phyloP scores from a whole-genome alignment of 2,329 filamentous ascomycete genomes.

The Celoporthe dispersa region DNA sequence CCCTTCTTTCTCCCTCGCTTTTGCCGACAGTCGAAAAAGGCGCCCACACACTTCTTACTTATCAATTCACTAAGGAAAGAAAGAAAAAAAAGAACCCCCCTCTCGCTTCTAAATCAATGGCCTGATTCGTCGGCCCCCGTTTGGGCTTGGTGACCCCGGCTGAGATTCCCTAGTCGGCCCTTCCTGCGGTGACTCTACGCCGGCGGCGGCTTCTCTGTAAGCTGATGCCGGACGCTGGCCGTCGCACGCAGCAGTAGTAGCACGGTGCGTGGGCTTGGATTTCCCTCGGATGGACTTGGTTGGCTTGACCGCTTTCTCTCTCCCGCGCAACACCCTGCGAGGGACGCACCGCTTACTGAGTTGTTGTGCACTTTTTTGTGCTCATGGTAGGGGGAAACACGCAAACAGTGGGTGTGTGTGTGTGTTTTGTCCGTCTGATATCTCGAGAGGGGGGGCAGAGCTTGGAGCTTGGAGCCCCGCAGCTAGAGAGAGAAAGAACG shows the following conservation, averaged over 20 bases:
- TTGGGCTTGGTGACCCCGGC: conserved; percentile 3
- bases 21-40: too few relatives aligned
- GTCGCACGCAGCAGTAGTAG: neutral
- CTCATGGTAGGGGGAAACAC: neutral
- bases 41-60: neutral
- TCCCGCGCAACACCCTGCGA: neutral
- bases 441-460: neutral
- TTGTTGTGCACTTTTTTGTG: too few relatives aligned
- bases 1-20: neutral
- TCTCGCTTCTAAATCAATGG: neutral
- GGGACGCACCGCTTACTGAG: too few relatives aligned
- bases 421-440: conserved; percentile 9
- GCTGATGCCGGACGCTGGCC: conserved; percentile 16
- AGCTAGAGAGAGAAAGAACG: neutral
- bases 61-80: too few relatives aligned
- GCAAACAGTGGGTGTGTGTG: neutral
- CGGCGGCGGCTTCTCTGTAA: conserved; percentile 15
- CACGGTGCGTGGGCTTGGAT: neutral
- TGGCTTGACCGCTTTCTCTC: neutral
- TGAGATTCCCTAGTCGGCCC: conserved; percentile 14
- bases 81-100: too few relatives aligned
- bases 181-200: conserved; percentile 13
- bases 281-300: neutral
- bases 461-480: conserved; percentile 1
- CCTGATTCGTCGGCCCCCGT: neutral